Evolutionary conservation across 306 rosid genomes (phyloP).

Genomic region (Dryas drummondii): DNA sequence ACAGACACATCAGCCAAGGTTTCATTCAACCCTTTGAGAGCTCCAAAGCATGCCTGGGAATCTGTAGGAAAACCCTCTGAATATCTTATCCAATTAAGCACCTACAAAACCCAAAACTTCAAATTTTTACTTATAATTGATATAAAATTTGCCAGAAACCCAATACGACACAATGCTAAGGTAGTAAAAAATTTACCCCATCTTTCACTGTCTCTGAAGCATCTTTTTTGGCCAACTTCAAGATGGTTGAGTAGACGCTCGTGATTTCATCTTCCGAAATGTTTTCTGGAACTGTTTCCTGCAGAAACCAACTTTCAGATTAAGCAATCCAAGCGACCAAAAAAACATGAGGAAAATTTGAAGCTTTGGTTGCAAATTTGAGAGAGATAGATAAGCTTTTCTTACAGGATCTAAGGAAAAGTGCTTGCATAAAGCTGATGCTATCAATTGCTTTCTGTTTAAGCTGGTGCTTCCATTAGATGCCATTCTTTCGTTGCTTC

Average conservation of each 20-base stretch:
- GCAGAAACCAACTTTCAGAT: conserved; percentile 32
- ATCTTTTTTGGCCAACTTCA: conserved; percentile 36
- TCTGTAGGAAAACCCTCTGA: conserved; percentile 61
- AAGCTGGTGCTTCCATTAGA: conserved; percentile 26
- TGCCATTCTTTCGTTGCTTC: conserved; percentile 52
- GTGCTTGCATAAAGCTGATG: conserved; percentile 55
- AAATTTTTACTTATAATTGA: neutral
- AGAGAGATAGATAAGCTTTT: conserved; percentile 2
- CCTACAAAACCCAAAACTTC: conserved; percentile 37
- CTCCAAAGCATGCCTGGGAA: conserved; percentile 45
- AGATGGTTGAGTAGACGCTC: conserved; percentile 44
- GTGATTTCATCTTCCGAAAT: conserved; percentile 46
- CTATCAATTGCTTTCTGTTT: conserved; percentile 46
- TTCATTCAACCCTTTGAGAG: conserved; percentile 61
- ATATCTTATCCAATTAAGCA: conserved; percentile 67
- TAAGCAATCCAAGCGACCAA: conserved; percentile 5
- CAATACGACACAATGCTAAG: neutral
- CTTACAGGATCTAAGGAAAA: conserved; percentile 68
- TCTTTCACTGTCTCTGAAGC: conserved; percentile 34
- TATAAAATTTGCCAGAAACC: neutral
- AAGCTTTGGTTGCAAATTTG: conserved; percentile 6
- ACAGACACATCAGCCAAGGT: conserved; percentile 60
- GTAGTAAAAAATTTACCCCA: conserved; percentile 39
- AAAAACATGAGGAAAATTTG: conserved; percentile 3
- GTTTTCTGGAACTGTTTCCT: conserved; percentile 51